phyloP scores from a whole-genome alignment of 768 basidiomycete genomes.

The Stropharia rugosoannulata region DNA sequence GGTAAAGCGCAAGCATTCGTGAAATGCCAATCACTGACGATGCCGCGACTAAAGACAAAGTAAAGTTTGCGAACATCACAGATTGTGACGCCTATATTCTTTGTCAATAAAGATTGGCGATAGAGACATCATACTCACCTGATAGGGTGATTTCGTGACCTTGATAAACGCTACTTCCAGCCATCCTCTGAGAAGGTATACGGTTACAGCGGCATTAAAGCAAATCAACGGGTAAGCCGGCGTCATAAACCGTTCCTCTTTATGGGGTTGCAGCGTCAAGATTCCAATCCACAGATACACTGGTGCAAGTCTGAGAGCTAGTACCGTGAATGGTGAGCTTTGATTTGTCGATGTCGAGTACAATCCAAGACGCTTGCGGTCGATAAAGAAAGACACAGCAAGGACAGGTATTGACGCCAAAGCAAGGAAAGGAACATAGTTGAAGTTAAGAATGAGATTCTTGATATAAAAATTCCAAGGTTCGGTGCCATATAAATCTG shows the following conservation, averaged over 20 bases:
- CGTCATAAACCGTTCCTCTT: slow-evolving; percentile 99
- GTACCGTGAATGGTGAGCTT: slow-evolving; percentile 78
- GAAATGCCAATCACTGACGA: slow-evolving; percentile 72
- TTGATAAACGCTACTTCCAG: slow-evolving; percentile 74
- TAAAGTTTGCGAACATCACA: slow-evolving; percentile 72
- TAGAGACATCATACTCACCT: slow-evolving; percentile 46
- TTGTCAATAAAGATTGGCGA: not conserved
- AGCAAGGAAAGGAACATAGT: slow-evolving; percentile 79
- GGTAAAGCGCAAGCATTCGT: slow-evolving; percentile 78
- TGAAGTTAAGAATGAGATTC: slow-evolving; percentile 95
- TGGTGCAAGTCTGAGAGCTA: slow-evolving; percentile 79
- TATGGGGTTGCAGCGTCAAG: slow-evolving; percentile 82
- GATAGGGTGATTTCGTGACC: slow-evolving; percentile 81
- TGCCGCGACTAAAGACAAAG: slow-evolving; percentile 65
- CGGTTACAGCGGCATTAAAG: slow-evolving; percentile 89
- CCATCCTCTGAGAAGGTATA: slow-evolving; percentile 88
- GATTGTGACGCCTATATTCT: slow-evolving; percentile 69
- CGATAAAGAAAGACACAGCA: slow-evolving; percentile 67
- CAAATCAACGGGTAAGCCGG: slow-evolving; percentile 90
- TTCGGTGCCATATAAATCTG: slow-evolving; percentile 91
- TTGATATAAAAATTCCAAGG: slow-evolving; percentile 84
- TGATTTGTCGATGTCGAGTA: slow-evolving; percentile 46
- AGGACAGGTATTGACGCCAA: slow-evolving; percentile 80
- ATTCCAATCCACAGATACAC: slow-evolving; percentile 90
- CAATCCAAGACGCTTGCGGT: slow-evolving; percentile 73